Evolutionary conservation across 768 basidiomycete species (phyloP).

Genomic region (Pisolithus orientalis): DNA sequence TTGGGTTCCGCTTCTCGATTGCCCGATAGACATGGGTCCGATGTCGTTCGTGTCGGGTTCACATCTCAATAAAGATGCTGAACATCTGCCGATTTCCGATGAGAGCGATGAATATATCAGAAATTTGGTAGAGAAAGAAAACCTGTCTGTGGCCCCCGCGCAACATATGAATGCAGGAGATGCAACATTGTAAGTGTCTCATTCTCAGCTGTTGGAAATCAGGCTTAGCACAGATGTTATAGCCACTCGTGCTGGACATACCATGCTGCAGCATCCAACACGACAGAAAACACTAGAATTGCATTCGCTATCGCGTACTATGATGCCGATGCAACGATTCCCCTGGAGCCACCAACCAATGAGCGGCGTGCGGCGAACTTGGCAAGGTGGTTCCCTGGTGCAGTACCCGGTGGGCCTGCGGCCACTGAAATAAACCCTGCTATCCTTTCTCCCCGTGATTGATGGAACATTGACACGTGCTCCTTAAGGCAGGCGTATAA

Average conservation of each 20-base stretch:
- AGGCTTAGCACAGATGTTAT: background rate
- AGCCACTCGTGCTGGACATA: conserved; percentile 7
- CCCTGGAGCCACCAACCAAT: background rate
- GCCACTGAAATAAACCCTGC: conserved; percentile 2
- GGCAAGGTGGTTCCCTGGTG: conserved; percentile 6
- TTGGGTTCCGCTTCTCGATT: conserved; percentile 4
- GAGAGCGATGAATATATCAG: conserved; percentile 1
- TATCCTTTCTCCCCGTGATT: background rate
- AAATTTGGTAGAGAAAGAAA: background rate
- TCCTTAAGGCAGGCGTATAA: background rate
- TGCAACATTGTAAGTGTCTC: conserved; percentile 2
- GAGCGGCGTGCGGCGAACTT: conserved; percentile 3
- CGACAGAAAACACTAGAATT: background rate
- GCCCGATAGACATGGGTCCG: conserved; percentile 4
- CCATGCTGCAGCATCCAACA: conserved; percentile 4
- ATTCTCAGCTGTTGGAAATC: background rate
- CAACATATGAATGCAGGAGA: conserved; percentile 5
- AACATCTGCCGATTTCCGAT: conserved; percentile 3
- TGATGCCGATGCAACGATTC: conserved; percentile 3
- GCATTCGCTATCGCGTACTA: conserved; percentile 1
- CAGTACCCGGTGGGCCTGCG: background rate
- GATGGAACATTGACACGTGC: background rate
- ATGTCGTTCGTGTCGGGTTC: conserved; percentile 7
- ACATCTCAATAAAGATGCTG: background rate
- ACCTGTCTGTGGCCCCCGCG: conserved; percentile 1